Evolutionary conservation across 2,329 filamentous ascomycete genomes (phyloP).

Genomic region (Aspergillus amoenus): DNA sequence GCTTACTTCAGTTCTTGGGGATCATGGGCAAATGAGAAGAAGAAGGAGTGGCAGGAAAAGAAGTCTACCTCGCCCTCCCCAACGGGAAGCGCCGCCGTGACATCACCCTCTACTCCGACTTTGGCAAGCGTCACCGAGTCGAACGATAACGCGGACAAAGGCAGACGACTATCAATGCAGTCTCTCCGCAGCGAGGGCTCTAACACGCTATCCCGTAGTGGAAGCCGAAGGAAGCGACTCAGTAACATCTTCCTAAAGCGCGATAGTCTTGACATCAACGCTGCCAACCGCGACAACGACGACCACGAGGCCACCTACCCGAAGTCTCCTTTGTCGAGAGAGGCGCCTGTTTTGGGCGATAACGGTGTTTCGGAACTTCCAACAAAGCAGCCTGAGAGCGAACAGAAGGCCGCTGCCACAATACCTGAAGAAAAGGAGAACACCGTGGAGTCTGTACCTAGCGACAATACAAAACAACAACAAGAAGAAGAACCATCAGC

Average conservation of each 20-base stretch:
- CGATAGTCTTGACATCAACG: constrained; percentile 31
- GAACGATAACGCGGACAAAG: constrained; percentile 30
- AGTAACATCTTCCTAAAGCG: constrained; percentile 37
- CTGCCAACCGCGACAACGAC: constrained; percentile 17
- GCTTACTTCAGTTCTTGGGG: constrained; percentile 66
- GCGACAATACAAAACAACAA: not conserved
- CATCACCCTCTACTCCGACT: constrained; percentile 24
- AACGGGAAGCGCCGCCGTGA: constrained; percentile 14
- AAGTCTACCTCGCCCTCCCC: constrained; percentile 29
- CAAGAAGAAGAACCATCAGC: not conserved
- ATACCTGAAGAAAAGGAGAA: not conserved
- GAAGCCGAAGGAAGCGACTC: constrained; percentile 37
- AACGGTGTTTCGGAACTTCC: constrained; percentile 9
- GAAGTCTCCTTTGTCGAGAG: constrained; percentile 34
- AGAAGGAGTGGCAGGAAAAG: constrained; percentile 47
- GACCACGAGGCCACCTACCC: constrained; percentile 25
- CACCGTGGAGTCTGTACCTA: not conserved
- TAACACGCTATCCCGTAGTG: constrained; percentile 29
- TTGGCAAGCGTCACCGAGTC: constrained; percentile 26
- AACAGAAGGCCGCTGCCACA: not conserved
- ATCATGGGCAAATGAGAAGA: constrained; percentile 56
- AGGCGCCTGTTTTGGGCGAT: constrained; percentile 23
- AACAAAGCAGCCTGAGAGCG: not conserved
- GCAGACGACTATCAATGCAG: constrained; percentile 30
- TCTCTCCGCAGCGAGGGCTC: constrained; percentile 28